Conservation (phyloP, 805 yeast species). For the Komagataella pastoris region DNA sequence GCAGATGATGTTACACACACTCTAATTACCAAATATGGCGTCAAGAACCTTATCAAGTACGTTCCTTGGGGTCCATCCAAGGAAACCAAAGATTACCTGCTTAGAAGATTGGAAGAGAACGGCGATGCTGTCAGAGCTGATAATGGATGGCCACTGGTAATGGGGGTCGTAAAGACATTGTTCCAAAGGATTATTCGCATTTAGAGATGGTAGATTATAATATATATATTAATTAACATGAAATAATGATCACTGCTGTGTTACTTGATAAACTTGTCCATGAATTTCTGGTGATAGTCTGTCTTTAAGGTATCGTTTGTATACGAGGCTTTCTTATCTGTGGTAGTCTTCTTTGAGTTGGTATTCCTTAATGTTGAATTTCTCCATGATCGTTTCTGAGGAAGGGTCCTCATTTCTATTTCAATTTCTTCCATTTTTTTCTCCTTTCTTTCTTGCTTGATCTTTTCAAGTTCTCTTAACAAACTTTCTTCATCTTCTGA, state of each 20-base stretch:
- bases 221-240: neutral
- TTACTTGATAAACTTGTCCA: slow-evolving; percentile 23
- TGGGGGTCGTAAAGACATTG: slow-evolving; percentile 24
- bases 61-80: slow-evolving; percentile 97
- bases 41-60: slow-evolving; percentile 74
- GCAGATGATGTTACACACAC: slow-evolving; percentile 81
- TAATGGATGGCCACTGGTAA: slow-evolving; percentile 64
- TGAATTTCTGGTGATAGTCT: slow-evolving; percentile 26
- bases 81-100: slow-evolving; percentile 82
- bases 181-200: neutral
- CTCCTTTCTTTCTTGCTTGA: slow-evolving; percentile 19
- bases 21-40: slow-evolving; percentile 49
- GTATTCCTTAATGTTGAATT: slow-evolving; percentile 6
- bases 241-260: neutral
- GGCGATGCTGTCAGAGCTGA: slow-evolving; percentile 88
- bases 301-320: slow-evolving; percentile 21
- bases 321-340: slow-evolving; percentile 10
- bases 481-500: slow-evolving; percentile 43
- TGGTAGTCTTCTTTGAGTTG: slow-evolving; percentile 10
- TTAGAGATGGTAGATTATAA: neutral
- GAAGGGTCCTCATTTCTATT: slow-evolving; percentile 9
- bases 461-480: slow-evolving; percentile 22
- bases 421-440: slow-evolving; percentile 14
- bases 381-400: slow-evolving; percentile 17
- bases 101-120: slow-evolving; percentile 87